Base-by-base conservation (phyloP, 164 flowering plant species). In the Tetrastigma voinierianum region DNA sequence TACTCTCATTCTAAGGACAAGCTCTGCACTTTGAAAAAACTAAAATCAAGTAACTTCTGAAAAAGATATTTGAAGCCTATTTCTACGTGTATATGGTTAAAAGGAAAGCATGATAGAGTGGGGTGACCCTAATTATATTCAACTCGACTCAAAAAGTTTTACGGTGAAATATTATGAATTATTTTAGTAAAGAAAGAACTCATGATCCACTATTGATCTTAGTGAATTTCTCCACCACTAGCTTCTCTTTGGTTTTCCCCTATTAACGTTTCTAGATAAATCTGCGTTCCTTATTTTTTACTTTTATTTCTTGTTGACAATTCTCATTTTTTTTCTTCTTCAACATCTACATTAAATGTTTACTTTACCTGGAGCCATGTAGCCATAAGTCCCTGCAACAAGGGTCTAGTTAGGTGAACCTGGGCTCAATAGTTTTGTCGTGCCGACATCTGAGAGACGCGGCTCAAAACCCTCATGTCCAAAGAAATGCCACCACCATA, bases 1-100 rank as follows among this genome's bases (percentile, higher is more conserved):
- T 10, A 80, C 80, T 23, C 46, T 52, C 74, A 65, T 65, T n/a
- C 67, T 72, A 13, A 62, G 61, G 2, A 76, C 79, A 40, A 76
- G 73, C 53, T 64, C 67, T 64, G 58, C 58, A 53, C 83, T 51
- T 4, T 18, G 57, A 40, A 64, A 18, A 81, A 48, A 48, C 5
- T 8, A 11, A 15, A 48, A 15, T 48, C 10, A 48, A 48, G 5
- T 8, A 15, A 48, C 13, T 11, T 48, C 15, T 48, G 5, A 11
- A 15, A 4, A 13, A 11, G 5, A 11, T 1, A 48, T 11, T 11
- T 11, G 12, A 15, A 15, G 13, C 51, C 13, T n/a, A n/a, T n/a
- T n/a, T n/a, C n/a, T n/a, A 4, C 10, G 2, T 15, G 16, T 48
- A 3, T 11, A 48, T 48, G 51, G 51, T 11, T 48, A 48, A 48